phyloP scores from a whole-genome alignment of 805 yeast species.

The Kuraishia capsulata region DNA sequence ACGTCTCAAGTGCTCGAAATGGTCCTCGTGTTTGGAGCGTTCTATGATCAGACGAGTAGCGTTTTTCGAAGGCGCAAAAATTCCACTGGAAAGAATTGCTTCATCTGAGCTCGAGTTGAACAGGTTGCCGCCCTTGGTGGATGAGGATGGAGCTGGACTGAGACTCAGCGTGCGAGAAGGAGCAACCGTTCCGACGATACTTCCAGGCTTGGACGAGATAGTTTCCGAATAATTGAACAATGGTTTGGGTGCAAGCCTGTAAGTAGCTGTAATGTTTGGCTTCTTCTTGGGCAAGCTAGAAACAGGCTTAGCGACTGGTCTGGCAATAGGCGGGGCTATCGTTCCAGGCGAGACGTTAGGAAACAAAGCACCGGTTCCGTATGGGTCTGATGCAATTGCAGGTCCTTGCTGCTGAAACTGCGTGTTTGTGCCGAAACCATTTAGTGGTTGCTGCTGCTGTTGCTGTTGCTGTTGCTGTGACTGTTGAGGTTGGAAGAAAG shows the following conservation, averaged over 20 bases:
- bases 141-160: conserved; percentile 5
- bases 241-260: conserved; percentile 58
- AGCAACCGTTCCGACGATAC: conserved; percentile 11
- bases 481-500: conserved; percentile 3
- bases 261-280: conserved; percentile 50
- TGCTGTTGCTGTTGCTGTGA: conserved; percentile 17
- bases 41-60: conserved; percentile 48
- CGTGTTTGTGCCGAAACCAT: conserved; percentile 14
- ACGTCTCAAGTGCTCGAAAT: conserved; percentile 3
- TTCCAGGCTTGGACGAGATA: conserved; percentile 12
- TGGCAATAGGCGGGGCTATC: conserved; percentile 31
- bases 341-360: conserved; percentile 25
- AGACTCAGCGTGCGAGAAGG: conserved; percentile 14
- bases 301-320: conserved; percentile 43
- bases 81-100: conserved; percentile 61
- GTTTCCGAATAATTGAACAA: conserved; percentile 26
- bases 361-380: conserved; percentile 71
- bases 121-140: conserved; percentile 12
- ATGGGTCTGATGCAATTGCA: conserved; percentile 51
- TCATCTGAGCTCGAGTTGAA: conserved; percentile 47
- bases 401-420: conserved; percentile 17
- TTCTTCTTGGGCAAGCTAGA: conserved; percentile 42
- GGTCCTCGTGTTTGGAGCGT: conserved; percentile 5
- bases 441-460: no score
- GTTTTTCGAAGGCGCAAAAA: conserved; percentile 55